Evolutionary conservation across 2,329 filamentous ascomycete genomes (phyloP).

Genomic region (Lachnellula subtilissima): DNA sequence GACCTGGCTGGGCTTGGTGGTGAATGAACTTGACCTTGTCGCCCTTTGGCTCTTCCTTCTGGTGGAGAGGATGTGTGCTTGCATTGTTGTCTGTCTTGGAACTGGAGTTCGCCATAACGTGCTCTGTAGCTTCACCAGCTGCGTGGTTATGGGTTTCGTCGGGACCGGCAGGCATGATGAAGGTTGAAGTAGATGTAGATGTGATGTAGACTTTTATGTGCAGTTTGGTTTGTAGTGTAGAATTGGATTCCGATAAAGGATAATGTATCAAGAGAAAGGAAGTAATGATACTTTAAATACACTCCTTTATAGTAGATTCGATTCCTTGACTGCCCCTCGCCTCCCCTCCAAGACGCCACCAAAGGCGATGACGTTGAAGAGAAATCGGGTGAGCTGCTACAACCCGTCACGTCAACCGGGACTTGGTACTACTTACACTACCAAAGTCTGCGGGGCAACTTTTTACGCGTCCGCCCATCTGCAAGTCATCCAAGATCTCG

Average conservation of each 20-base stretch:
- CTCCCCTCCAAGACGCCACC: not conserved
- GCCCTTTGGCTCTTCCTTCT: conserved; percentile 37
- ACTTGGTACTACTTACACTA: not conserved
- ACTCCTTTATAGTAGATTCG: not conserved
- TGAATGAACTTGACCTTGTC: conserved; percentile 46
- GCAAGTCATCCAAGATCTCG: not conserved
- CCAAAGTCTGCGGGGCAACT: not conserved
- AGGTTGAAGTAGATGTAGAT: not conserved
- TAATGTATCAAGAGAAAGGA: too few relatives aligned
- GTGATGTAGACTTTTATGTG: not conserved
- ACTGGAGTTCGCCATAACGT: conserved; percentile 33
- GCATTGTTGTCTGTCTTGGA: conserved; percentile 34
- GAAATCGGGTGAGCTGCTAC: not conserved
- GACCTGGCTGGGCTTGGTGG: conserved; percentile 53
- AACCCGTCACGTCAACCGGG: not conserved
- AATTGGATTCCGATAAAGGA: too few relatives aligned
- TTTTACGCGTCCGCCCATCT: not conserved
- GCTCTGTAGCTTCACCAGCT: conserved; percentile 31
- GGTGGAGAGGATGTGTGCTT: conserved; percentile 34
- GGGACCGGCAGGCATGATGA: conserved; percentile 35
- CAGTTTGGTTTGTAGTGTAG: too few relatives aligned
- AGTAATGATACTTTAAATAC: not conserved
- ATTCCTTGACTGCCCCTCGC: not conserved
- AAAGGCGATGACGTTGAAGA: not conserved
- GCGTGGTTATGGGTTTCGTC: conserved; percentile 34